Evolutionary conservation across 805 yeast species (phyloP).

Genomic region (Kurtzmaniella fragi): DNA sequence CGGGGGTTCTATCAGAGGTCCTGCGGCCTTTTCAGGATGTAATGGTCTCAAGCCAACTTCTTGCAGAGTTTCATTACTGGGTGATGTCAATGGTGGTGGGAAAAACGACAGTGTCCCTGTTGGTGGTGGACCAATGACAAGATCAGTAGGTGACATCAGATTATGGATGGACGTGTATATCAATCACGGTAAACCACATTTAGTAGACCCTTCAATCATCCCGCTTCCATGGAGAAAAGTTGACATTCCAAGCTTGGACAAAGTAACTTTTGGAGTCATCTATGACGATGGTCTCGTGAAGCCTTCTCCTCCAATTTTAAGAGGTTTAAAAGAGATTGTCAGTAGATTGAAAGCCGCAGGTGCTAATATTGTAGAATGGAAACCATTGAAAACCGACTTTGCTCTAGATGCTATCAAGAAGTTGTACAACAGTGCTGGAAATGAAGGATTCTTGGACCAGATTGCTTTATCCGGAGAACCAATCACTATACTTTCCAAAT

Average conservation of each 20-base stretch:
- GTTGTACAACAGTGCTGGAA: too few relatives aligned
- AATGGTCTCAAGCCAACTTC: constrained; percentile 48
- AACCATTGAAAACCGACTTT: neutral
- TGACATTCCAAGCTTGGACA: constrained; percentile 24
- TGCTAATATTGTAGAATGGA: constrained; percentile 2
- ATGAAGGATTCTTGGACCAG: too few relatives aligned
- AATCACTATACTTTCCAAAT: too few relatives aligned
- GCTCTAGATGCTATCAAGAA: too few relatives aligned
- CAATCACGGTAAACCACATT: constrained; percentile 50
- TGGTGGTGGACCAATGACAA: constrained; percentile 35
- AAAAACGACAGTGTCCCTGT: constrained; percentile 10
- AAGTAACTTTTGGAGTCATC: constrained; percentile 43
- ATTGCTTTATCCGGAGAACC: too few relatives aligned
- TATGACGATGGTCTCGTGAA: constrained; percentile 16
- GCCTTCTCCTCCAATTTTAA: constrained; percentile 14
- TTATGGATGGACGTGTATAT: constrained; percentile 41
- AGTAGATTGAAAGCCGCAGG: constrained; percentile 1
- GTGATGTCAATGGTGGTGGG: constrained; percentile 20
- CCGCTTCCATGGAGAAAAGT: constrained; percentile 49
- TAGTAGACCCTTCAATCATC: constrained; percentile 38
- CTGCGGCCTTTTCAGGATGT: constrained; percentile 49
- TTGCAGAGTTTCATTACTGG: constrained; percentile 41
- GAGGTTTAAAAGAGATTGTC: constrained; percentile 7
- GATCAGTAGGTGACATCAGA: constrained; percentile 38
- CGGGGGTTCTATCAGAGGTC: constrained; percentile 53